Conservation (phyloP, 2,329 filamentous ascomycete species). For the Harringtonia aguacate region DNA sequence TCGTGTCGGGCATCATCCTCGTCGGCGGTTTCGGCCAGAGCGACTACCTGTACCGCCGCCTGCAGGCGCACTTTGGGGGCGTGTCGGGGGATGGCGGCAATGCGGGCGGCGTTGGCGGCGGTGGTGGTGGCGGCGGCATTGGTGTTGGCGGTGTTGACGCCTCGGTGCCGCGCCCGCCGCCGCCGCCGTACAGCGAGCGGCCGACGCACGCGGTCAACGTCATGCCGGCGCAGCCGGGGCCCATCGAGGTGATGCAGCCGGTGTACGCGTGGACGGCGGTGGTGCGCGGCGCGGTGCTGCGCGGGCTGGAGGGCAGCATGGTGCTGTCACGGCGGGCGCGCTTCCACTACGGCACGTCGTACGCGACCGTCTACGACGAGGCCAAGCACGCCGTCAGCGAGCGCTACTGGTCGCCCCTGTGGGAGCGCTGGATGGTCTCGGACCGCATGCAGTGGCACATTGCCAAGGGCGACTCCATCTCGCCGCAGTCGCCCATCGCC, state of each 20-base stretch:
- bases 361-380: slow-evolving; percentile 72
- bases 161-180: slow-evolving; percentile 22
- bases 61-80: slow-evolving; percentile 55
- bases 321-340: slow-evolving; percentile 64
- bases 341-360: slow-evolving; percentile 71
- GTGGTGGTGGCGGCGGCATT: too few relatives aligned
- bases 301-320: slow-evolving; percentile 69
- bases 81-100: background rate
- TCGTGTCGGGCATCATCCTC: slow-evolving; percentile 65
- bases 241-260: slow-evolving; percentile 72
- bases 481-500: slow-evolving; percentile 61
- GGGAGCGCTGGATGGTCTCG: slow-evolving; percentile 75
- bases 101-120: too few relatives aligned
- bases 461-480: slow-evolving; percentile 66
- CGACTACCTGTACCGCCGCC: slow-evolving; percentile 60
- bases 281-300: slow-evolving; percentile 63
- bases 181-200: slow-evolving; percentile 55
- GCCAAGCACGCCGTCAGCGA: slow-evolving; percentile 62
- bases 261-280: slow-evolving; percentile 76
- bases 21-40: slow-evolving; percentile 76
- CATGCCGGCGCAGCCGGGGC: slow-evolving; percentile 29
- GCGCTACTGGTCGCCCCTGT: slow-evolving; percentile 68
- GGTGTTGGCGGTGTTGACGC: background rate
- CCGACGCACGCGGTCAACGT: slow-evolving; percentile 49
- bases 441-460: slow-evolving; percentile 84